phyloP scores from a whole-genome alignment of 257 asterid genomes.

The Sherardia arvensis region DNA sequence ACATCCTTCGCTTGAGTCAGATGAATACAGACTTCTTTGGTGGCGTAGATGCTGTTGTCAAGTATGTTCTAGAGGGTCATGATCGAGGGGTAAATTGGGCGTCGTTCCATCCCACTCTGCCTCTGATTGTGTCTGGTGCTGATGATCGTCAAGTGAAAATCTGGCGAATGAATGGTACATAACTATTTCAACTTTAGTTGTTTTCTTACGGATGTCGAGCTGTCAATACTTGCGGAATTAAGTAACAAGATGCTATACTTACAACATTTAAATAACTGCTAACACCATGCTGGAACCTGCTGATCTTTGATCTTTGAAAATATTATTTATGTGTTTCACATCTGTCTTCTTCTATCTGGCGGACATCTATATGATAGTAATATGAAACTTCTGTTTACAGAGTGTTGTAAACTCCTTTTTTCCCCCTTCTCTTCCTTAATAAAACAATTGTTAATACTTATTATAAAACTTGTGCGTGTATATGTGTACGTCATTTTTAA shows the following conservation, averaged over 20 bases:
- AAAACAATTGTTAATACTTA: too few species aligned
- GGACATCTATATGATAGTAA: background rate
- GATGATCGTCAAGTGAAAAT: conserved; percentile 97
- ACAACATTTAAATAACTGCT: too few species aligned
- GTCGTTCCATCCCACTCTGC: conserved; percentile 96
- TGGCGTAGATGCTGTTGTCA: conserved; percentile 98
- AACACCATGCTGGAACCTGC: background rate
- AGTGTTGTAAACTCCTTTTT: background rate
- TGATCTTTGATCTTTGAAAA: background rate
- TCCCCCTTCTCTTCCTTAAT: too few species aligned
- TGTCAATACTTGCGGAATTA: background rate
- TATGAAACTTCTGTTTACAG: background rate
- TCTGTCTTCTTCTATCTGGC: background rate
- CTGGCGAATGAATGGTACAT: conserved; percentile 97
- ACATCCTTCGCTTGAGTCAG: conserved; percentile 69
- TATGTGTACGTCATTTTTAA: background rate
- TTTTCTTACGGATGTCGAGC: background rate
- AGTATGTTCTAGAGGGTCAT: conserved; percentile 96
- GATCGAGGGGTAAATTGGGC: conserved; percentile 99
- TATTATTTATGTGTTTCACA: background rate
- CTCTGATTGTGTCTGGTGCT: conserved; percentile 95
- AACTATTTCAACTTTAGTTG: background rate
- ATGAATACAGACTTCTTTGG: conserved; percentile 96
- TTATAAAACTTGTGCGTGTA: background rate
- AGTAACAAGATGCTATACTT: background rate